These are phyloP conservation scores for Melanopsichium pennsylvanicum DNA, from an alignment of 1,284 basidiomycete genomes.

Conservation along the genomic window DNA sequence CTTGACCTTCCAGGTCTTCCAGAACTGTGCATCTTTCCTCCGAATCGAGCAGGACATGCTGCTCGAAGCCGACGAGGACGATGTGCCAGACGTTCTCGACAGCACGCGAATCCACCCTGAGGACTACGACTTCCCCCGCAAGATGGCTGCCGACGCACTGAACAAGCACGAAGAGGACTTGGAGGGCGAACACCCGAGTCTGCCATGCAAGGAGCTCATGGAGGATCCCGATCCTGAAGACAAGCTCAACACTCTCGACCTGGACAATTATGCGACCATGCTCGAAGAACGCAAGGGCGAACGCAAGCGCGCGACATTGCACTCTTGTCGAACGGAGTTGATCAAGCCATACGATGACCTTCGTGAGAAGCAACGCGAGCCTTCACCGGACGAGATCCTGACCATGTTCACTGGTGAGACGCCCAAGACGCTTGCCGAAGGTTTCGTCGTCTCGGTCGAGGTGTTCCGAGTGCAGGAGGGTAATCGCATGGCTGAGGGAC, in stretches of 20 bases:
- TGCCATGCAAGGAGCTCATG: conserved; percentile 74
- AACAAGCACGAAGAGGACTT: conserved; percentile 72
- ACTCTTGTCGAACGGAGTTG: conserved; percentile 79
- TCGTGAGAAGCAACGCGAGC: conserved; percentile 75
- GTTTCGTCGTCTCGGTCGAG: conserved; percentile 86
- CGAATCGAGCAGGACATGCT: conserved; percentile 71
- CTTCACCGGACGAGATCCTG: conserved; percentile 81
- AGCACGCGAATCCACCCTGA: conserved; percentile 96
- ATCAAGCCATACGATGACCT: conserved; percentile 83
- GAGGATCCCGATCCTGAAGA: conserved; percentile 78
- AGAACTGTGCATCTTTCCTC: conserved; percentile 75
- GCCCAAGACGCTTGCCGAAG: conserved; percentile 76
- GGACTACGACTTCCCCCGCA: conserved; percentile 95
- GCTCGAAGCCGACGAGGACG: conserved; percentile 73
- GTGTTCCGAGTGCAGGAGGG: conserved; percentile 70
- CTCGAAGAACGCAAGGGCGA: conserved; percentile 72
- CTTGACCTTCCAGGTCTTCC: conserved; percentile 56
- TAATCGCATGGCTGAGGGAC: conserved; percentile 29
- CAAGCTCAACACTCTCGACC: conserved; percentile 88
- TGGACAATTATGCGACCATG: conserved; percentile 96
- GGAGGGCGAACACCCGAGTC: conserved; percentile 58
- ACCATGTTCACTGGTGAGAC: conserved; percentile 97
- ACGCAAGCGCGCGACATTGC: conserved; percentile 72
- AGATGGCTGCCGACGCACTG: conserved; percentile 97
- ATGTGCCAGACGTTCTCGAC: conserved; percentile 86